Evolutionary conservation across 2,329 filamentous ascomycete genomes (phyloP).

Genomic region (Aspergillus chevalieri): DNA sequence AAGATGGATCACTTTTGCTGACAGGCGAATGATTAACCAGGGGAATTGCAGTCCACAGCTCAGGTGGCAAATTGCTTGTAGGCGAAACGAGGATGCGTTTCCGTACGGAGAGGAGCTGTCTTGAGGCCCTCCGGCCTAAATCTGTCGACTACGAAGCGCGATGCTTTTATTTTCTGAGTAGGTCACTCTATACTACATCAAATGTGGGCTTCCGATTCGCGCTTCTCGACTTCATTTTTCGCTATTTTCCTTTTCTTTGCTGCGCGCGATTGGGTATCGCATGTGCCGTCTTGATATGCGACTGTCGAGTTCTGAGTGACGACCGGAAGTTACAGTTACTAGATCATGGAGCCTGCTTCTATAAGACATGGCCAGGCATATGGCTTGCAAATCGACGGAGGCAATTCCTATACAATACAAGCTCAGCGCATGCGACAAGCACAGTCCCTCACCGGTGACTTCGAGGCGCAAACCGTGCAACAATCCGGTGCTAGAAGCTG

Average conservation of each 20-base stretch:
- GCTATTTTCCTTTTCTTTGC: neutral
- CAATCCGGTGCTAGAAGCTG: conserved; percentile 61
- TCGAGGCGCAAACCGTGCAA: conserved; percentile 7
- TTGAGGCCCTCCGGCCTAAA: neutral
- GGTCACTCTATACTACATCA: neutral
- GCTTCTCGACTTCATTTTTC: neutral
- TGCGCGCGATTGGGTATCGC: no score
- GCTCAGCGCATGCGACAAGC: conserved; percentile 6
- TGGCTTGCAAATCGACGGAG: conserved; percentile 6
- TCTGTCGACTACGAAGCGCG: neutral
- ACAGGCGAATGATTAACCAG: neutral
- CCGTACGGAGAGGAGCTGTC: neutral
- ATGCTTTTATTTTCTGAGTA: neutral
- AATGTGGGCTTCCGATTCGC: neutral
- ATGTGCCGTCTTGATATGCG: no score
- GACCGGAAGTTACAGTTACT: neutral
- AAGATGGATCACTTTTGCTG: neutral
- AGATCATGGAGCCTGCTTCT: neutral
- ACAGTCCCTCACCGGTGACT: conserved; percentile 8
- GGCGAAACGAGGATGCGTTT: neutral
- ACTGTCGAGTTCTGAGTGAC: no score
- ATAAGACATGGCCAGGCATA: neutral
- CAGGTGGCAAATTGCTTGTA: neutral
- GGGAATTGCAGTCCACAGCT: no score
- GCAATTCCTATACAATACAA: conserved; percentile 5